Evolutionary conservation across 2,329 filamentous ascomycete species (phyloP).

Genomic region (Thelonectria olida): DNA sequence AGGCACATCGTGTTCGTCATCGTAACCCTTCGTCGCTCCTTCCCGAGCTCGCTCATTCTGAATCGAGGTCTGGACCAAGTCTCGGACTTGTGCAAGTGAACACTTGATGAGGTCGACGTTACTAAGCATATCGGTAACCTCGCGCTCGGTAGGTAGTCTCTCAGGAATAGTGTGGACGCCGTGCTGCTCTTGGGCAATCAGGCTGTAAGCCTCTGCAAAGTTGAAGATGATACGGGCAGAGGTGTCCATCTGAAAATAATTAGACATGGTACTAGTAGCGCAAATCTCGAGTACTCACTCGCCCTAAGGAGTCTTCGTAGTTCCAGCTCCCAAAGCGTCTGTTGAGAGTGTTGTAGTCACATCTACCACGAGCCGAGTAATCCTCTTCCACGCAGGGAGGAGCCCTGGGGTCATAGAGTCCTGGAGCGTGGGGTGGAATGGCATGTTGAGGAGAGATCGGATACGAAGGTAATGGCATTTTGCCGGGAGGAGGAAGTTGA

Average conservation of each 20-base stretch:
- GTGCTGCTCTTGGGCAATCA: conserved; percentile 65
- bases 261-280: conserved; percentile 15
- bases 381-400: conserved; percentile 58
- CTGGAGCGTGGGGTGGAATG: conserved; percentile 49
- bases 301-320: conserved; percentile 61
- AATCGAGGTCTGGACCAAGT: conserved; percentile 62
- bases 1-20: conserved; percentile 69
- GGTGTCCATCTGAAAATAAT: conserved; percentile 56
- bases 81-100: conserved; percentile 63
- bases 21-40: conserved; percentile 57
- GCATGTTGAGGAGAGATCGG: conserved; percentile 61
- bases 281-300: conserved; percentile 54
- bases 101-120: conserved; percentile 63
- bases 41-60: conserved; percentile 63
- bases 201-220: conserved; percentile 65
- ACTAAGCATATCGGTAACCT: conserved; percentile 63
- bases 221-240: conserved; percentile 63
- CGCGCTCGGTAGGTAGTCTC: conserved; percentile 63
- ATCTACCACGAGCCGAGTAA: conserved; percentile 53
- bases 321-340: conserved; percentile 63
- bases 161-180: conserved; percentile 62
- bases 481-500: conserved; percentile 57
- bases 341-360: conserved; percentile 54
- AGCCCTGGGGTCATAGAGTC: conserved; percentile 55
- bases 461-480: conserved; percentile 58